These are phyloP conservation scores for Hericium rajendrae DNA, from an alignment of 768 basidiomycete species.

Conservation along the genomic window DNA sequence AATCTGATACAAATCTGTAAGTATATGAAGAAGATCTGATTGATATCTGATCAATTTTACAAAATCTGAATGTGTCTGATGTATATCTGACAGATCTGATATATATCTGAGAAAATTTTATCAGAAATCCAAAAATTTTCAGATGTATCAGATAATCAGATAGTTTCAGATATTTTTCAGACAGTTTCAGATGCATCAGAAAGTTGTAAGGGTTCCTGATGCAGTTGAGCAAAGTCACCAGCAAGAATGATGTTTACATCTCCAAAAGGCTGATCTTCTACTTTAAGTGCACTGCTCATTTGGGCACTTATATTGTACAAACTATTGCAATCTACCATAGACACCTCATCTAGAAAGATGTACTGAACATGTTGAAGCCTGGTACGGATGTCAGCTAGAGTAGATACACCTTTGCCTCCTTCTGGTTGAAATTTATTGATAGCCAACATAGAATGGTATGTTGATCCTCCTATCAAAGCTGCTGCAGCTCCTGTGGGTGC, in stretches of 20 bases:
- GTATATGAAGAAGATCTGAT: too few species aligned
- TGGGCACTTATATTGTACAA: constrained; percentile 19
- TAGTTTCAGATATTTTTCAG: too few species aligned
- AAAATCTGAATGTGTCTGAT: too few species aligned
- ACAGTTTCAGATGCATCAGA: too few species aligned
- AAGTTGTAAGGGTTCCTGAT: too few species aligned
- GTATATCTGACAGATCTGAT: too few species aligned
- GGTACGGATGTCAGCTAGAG: not conserved
- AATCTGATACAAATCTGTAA: too few species aligned
- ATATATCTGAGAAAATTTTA: too few species aligned
- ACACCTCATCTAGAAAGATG: constrained; percentile 35
- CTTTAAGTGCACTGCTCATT: constrained; percentile 14
- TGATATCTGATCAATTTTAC: too few species aligned
- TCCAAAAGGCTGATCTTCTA: constrained; percentile 22
- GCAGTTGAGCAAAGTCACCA: constrained; percentile 38
- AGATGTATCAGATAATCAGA: too few species aligned
- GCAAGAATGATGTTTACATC: constrained; percentile 35
- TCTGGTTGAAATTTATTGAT: not conserved
- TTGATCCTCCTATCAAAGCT: constrained; percentile 13
- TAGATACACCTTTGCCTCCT: not conserved
- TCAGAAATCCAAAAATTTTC: too few species aligned
- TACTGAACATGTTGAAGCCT: constrained; percentile 24
- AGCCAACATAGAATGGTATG: constrained; percentile 14
- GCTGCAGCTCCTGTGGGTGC: constrained; percentile 16
- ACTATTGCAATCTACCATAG: constrained; percentile 27